These are phyloP conservation scores for Yarrowia bubula DNA, from an alignment of 805 yeast species.

Conservation along the genomic window DNA sequence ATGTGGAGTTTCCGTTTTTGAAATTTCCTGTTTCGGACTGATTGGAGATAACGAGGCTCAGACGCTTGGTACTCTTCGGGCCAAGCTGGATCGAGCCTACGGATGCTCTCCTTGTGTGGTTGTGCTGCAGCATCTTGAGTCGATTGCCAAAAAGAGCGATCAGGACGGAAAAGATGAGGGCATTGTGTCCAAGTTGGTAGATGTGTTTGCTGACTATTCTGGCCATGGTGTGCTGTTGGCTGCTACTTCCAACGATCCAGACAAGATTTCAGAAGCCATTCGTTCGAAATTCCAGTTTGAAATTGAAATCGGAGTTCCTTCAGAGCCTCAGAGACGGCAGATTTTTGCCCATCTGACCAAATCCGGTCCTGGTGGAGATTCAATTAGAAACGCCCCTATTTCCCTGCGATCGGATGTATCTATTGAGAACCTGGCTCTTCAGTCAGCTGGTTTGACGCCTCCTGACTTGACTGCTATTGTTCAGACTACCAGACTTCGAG, in stretches of 20 bases:
- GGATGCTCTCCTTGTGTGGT: slow-evolving; percentile 49
- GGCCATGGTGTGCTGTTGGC: slow-evolving; percentile 52
- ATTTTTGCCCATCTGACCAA: slow-evolving; percentile 54
- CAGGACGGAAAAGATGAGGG: slow-evolving; percentile 50
- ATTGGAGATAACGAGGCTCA: slow-evolving; percentile 72
- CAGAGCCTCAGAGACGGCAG: slow-evolving; percentile 65
- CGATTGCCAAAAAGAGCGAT: slow-evolving; percentile 63
- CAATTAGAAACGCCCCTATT: slow-evolving; percentile 6
- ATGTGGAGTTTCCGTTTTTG: slow-evolving; percentile 64
- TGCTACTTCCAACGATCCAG: slow-evolving; percentile 68
- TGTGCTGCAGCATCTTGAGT: slow-evolving; percentile 71
- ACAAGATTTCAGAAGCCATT: slow-evolving; percentile 61
- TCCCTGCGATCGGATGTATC: slow-evolving; percentile 47
- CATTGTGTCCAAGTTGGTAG: slow-evolving; percentile 50
- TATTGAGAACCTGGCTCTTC: slow-evolving; percentile 60
- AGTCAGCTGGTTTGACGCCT: slow-evolving; percentile 91
- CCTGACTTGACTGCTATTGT: slow-evolving; percentile 74
- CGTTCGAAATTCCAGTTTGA: slow-evolving; percentile 75
- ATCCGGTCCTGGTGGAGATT: background rate
- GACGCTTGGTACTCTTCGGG: slow-evolving; percentile 73
- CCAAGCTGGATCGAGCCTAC: slow-evolving; percentile 65
- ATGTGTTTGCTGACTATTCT: slow-evolving; percentile 54
- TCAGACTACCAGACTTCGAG: slow-evolving; percentile 57
- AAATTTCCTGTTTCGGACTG: slow-evolving; percentile 66
- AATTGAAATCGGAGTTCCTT: slow-evolving; percentile 70